Conservation (phyloP, 192 early-diverging fungal genomes). For the Piromyces sp. region DNA sequence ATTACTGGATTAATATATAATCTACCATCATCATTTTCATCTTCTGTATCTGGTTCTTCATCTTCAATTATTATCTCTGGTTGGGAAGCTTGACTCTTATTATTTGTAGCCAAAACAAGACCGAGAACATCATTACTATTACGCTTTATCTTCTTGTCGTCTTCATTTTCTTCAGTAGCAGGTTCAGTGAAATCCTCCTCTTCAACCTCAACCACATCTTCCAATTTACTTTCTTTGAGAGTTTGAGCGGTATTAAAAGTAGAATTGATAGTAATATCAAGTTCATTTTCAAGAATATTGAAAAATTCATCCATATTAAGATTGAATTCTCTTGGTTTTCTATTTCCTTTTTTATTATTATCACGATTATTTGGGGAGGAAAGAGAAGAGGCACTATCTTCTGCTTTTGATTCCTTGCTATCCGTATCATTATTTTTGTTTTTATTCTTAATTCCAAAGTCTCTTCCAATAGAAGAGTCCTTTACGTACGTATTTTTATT, state of each 20-base stretch:
- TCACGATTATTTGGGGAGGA: background rate
- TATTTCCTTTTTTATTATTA: background rate
- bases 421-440: background rate
- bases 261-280: background rate
- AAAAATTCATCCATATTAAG: background rate
- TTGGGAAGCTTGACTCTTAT: background rate
- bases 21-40: background rate
- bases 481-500: background rate
- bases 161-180: background rate
- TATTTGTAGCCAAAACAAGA: background rate
- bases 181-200: background rate
- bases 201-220: background rate
- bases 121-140: background rate
- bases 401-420: background rate
- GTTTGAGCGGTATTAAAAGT: background rate
- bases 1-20: background rate
- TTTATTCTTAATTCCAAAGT: background rate
- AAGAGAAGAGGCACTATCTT: background rate
- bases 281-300: background rate
- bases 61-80: background rate
- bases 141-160: background rate
- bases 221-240: background rate
- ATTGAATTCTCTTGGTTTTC: background rate
- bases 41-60: background rate
- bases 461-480: background rate